Evolutionary conservation across 352 stramenopile genomes (phyloP).

Genomic region (Phytophthora ohioensis): DNA sequence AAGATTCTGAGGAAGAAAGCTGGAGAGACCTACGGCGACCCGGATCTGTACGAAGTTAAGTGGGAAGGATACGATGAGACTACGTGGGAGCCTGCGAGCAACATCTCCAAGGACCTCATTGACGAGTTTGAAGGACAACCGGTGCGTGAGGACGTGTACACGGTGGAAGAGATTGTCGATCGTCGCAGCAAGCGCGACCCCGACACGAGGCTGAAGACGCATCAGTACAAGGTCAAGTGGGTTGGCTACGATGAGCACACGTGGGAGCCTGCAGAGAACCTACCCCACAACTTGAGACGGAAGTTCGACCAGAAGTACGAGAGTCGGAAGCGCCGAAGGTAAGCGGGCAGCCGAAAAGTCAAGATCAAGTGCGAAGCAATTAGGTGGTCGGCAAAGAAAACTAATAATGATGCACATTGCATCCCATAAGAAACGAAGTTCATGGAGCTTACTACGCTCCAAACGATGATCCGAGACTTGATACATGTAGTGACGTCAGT

Average conservation of each 20-base stretch:
- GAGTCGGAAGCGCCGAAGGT: slow-evolving; percentile 43
- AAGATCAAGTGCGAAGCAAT: neutral
- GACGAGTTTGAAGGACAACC: slow-evolving; percentile 80
- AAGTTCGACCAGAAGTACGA: slow-evolving; percentile 86
- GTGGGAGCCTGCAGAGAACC: slow-evolving; percentile 80
- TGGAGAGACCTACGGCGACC: slow-evolving; percentile 55
- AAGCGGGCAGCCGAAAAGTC: neutral
- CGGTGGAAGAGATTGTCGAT: slow-evolving; percentile 77
- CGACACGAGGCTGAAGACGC: slow-evolving; percentile 70
- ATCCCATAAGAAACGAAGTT: too few relatives aligned
- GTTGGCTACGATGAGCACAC: slow-evolving; percentile 84
- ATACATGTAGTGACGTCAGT: neutral
- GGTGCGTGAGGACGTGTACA: slow-evolving; percentile 82
- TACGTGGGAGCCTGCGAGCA: slow-evolving; percentile 79
- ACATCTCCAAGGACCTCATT: slow-evolving; percentile 84
- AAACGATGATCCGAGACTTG: too few relatives aligned
- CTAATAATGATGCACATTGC: too few relatives aligned
- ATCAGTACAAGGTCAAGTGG: slow-evolving; percentile 90
- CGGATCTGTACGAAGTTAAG: slow-evolving; percentile 82
- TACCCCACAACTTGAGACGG: slow-evolving; percentile 79
- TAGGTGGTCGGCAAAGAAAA: neutral
- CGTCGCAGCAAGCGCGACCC: slow-evolving; percentile 73
- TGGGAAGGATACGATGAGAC: slow-evolving; percentile 85
- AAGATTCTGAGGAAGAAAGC: slow-evolving; percentile 69
- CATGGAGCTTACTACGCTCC: too few relatives aligned